phyloP scores from a whole-genome alignment of 306 rosid species.

The Gleditsia sinensis region DNA sequence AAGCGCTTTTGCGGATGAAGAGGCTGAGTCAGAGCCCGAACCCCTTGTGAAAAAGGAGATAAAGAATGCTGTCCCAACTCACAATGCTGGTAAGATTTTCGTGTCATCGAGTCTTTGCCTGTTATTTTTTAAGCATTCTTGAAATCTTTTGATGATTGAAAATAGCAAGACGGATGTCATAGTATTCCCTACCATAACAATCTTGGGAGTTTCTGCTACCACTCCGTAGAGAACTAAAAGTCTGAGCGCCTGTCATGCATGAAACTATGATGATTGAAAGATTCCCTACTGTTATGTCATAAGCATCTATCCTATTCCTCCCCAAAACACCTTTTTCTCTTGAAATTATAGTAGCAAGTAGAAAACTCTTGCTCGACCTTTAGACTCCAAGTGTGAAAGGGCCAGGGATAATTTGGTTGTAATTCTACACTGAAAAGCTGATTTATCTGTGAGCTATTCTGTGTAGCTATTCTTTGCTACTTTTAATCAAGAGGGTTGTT shows the following conservation, averaged over 20 bases:
- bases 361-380: neutral
- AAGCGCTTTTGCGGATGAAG: conserved; percentile 88
- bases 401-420: too few relatives aligned
- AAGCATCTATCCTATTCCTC: neutral
- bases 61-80: conserved; percentile 42
- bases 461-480: neutral
- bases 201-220: neutral
- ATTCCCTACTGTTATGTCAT: neutral
- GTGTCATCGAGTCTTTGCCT: conserved; percentile 1
- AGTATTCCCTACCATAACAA: neutral
- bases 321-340: neutral
- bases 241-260: neutral
- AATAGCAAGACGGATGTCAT: neutral
- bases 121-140: neutral
- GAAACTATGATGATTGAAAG: neutral
- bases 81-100: conserved; percentile 50
- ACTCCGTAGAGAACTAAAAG: neutral
- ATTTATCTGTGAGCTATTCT: too few relatives aligned
- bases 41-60: conserved; percentile 48
- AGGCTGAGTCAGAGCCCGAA: conserved; percentile 72
- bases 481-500: neutral
- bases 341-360: neutral
- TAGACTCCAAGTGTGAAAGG: neutral
- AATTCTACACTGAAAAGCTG: neutral
- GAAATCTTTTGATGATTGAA: conserved; percentile 26